These are phyloP conservation scores for Eucalyptus marginata DNA, from an alignment of 345 rosid genomes.

Conservation along the genomic window DNA sequence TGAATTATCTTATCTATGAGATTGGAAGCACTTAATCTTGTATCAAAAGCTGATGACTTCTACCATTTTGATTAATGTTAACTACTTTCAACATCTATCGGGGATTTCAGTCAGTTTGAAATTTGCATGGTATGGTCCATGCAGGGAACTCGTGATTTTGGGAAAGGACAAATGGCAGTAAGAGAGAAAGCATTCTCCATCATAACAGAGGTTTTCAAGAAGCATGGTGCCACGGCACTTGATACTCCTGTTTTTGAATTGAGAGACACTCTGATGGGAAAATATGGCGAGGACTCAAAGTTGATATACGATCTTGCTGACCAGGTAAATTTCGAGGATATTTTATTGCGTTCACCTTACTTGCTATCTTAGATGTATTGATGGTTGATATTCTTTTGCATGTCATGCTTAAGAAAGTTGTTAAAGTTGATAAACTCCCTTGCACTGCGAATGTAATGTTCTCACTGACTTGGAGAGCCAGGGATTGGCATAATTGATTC, in stretches of 20 bases:
- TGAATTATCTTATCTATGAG: neutral
- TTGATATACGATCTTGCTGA: conserved; percentile 89
- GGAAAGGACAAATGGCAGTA: conserved; percentile 73
- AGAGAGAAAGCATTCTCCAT: conserved; percentile 74
- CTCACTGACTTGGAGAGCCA: neutral
- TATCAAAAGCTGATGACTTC: neutral
- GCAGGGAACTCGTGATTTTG: conserved; percentile 91
- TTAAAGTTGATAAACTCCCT: neutral
- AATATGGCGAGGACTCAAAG: conserved; percentile 94
- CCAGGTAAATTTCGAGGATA: conserved; percentile 39
- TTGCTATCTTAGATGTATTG: neutral
- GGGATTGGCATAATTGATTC: neutral
- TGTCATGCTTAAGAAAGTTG: neutral
- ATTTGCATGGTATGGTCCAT: neutral
- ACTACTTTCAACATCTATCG: neutral
- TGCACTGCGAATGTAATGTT: neutral
- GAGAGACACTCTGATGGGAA: conserved; percentile 88
- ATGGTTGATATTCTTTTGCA: neutral
- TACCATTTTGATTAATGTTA: neutral
- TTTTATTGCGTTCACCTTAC: neutral
- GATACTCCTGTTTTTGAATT: conserved; percentile 96
- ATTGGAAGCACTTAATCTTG: neutral
- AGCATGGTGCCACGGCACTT: conserved; percentile 80
- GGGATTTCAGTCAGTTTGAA: neutral
- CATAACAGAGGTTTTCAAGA: conserved; percentile 67